Conservation (phyloP, 1,284 basidiomycete species). For the Austroboletus novae-zelandiae region DNA sequence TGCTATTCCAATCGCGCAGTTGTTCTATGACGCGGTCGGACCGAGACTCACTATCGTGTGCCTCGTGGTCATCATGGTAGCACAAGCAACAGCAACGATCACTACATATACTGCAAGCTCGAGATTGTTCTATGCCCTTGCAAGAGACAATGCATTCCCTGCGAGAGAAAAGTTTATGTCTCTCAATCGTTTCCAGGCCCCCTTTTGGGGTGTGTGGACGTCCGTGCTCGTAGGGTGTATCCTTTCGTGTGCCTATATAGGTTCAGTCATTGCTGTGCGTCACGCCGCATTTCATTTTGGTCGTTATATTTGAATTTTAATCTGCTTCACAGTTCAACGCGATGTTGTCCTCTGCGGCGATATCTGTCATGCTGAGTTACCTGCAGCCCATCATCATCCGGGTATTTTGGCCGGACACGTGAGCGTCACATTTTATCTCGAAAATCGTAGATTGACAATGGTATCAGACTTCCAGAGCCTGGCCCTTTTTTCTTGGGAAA, state of each 20-base stretch:
- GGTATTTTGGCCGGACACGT: conserved; percentile 58
- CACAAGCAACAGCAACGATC: conserved; percentile 56
- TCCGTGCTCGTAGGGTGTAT: conserved; percentile 54
- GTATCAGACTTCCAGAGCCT: no score
- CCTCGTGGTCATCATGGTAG: conserved; percentile 47
- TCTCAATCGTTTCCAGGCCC: conserved; percentile 54
- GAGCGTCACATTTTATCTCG: conserved; percentile 15
- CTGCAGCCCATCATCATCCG: conserved; percentile 57
- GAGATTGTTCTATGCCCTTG: conserved; percentile 54
- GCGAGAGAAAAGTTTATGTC: conserved; percentile 45
- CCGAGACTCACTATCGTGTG: conserved; percentile 48
- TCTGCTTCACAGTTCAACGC: conserved; percentile 47
- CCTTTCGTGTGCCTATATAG: conserved; percentile 59
- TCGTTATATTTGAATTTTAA: no score
- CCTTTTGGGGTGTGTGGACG: conserved; percentile 55
- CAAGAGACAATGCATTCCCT: conserved; percentile 53
- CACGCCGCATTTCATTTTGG: no score
- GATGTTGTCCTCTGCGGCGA: conserved; percentile 54
- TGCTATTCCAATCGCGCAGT: conserved; percentile 58
- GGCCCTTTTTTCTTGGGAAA: no score
- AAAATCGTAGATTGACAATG: not conserved
- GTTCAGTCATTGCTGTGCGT: conserved; percentile 52
- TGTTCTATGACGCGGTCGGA: conserved; percentile 57
- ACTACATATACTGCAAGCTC: conserved; percentile 63
- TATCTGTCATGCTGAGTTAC: conserved; percentile 60